A percentile compares a stretch with the other conserved stretches of the same genome.
phyloP scores from a whole-genome alignment of 306 rosid genomes.

The Cucurbita moschata region DNA sequence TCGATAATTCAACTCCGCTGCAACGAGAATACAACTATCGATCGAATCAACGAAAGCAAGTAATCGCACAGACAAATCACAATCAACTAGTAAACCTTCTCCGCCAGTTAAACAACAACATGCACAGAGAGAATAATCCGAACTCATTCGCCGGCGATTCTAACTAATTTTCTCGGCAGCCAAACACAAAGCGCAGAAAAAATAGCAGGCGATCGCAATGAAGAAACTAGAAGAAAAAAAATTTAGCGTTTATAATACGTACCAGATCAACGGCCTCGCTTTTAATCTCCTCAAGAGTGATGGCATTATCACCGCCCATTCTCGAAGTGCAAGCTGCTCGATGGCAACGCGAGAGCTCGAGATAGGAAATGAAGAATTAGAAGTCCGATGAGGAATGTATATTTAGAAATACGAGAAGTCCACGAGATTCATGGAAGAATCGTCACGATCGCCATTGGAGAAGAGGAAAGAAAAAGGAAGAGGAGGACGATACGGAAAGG shows the following conservation, averaged over 20 bases:
- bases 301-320: conserved; percentile 45
- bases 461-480: not conserved
- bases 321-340: not conserved
- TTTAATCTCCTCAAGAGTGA: conserved; percentile 81
- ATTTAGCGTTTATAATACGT: not conserved
- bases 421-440: not conserved
- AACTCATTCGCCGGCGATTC: not conserved
- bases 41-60: not conserved
- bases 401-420: not conserved
- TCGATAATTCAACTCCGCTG: not conserved
- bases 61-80: not conserved
- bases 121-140: not conserved
- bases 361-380: not conserved
- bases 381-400: not conserved
- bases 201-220: not conserved
- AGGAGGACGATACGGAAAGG: not conserved
- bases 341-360: not conserved
- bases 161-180: not conserved
- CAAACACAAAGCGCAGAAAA: conserved; percentile 7
- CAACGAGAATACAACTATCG: not conserved
- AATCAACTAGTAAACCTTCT: not conserved
- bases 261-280: conserved; percentile 93
- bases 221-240: not conserved
- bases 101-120: not conserved
- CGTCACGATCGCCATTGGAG: not conserved